Conservation (phyloP, 169 alveolate genomes). For the Cryptosporidium viatorum region DNA sequence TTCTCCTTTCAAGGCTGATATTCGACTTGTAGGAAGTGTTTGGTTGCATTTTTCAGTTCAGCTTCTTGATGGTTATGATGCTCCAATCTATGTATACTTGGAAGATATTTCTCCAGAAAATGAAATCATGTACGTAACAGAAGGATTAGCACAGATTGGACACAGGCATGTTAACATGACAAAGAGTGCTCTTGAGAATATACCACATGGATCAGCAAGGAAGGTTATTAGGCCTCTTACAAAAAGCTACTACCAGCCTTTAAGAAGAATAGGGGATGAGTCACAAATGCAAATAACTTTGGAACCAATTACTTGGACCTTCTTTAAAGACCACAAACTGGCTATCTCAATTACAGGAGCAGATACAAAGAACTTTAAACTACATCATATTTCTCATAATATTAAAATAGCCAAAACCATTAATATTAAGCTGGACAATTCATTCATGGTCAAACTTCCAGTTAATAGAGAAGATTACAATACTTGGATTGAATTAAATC, state of each 20-base stretch:
- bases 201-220: slow-evolving; percentile 72
- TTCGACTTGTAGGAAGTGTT: slow-evolving; percentile 77
- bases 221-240: slow-evolving; percentile 67
- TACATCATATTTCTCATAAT: slow-evolving; percentile 68
- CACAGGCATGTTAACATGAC: slow-evolving; percentile 73
- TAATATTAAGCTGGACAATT: slow-evolving; percentile 42
- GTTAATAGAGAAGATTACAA: slow-evolving; percentile 46
- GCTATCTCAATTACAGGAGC: slow-evolving; percentile 78
- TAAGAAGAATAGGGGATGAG: slow-evolving; percentile 71
- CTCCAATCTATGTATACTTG: slow-evolving; percentile 78
- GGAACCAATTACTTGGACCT: slow-evolving; percentile 81
- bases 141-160: slow-evolving; percentile 77
- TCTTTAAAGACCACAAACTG: slow-evolving; percentile 76
- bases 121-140: slow-evolving; percentile 76
- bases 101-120: slow-evolving; percentile 76
- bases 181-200: slow-evolving; percentile 53
- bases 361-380: slow-evolving; percentile 77
- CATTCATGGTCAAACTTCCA: slow-evolving; percentile 61
- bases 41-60: slow-evolving; percentile 75
- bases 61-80: slow-evolving; percentile 77
- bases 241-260: slow-evolving; percentile 37
- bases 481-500: slow-evolving; percentile 46
- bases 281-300: slow-evolving; percentile 66
- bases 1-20: slow-evolving; percentile 36
- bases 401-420: slow-evolving; percentile 60